These are phyloP conservation scores for Calonectria crousiana DNA, from an alignment of 2,329 filamentous ascomycete species.

Conservation along the genomic window DNA sequence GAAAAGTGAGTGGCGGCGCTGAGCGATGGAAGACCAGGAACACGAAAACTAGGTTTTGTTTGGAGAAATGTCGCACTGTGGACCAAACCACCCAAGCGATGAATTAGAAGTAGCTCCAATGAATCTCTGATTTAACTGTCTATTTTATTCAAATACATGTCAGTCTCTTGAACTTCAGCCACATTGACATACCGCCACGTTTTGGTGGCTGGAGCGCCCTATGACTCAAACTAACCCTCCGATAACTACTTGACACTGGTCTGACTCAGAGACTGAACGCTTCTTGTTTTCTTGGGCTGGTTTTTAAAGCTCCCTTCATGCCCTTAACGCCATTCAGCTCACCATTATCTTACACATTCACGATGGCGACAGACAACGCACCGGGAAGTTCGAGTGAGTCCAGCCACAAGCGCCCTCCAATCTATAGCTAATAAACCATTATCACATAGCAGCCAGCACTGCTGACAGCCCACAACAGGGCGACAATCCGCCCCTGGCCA, in stretches of 20 bases:
- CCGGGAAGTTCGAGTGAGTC: slow-evolving; percentile 55
- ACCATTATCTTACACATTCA: slow-evolving; percentile 43
- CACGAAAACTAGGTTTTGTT: not conserved
- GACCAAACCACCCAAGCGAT: not conserved
- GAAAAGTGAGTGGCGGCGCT: not conserved
- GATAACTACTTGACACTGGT: not conserved
- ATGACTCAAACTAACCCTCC: not conserved
- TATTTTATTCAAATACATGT: not conserved
- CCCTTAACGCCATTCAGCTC: not conserved
- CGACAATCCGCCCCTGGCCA: slow-evolving; percentile 42
- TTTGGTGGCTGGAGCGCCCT: not conserved
- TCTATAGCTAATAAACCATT: slow-evolving; percentile 50
- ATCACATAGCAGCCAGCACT: slow-evolving; percentile 49
- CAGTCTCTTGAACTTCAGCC: not conserved
- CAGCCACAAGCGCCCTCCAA: not conserved
- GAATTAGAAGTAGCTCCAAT: not conserved
- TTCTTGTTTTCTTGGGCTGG: not conserved
- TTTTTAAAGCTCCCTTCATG: not conserved
- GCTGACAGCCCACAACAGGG: slow-evolving; percentile 54
- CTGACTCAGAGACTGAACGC: not conserved
- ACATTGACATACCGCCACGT: not conserved
- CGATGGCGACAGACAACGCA: slow-evolving; percentile 70
- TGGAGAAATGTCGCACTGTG: not conserved
- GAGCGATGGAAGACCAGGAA: not conserved
- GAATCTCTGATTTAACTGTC: not conserved